Conservation (phyloP, 192 early-diverging fungal species). For the Coemansia sp. region DNA sequence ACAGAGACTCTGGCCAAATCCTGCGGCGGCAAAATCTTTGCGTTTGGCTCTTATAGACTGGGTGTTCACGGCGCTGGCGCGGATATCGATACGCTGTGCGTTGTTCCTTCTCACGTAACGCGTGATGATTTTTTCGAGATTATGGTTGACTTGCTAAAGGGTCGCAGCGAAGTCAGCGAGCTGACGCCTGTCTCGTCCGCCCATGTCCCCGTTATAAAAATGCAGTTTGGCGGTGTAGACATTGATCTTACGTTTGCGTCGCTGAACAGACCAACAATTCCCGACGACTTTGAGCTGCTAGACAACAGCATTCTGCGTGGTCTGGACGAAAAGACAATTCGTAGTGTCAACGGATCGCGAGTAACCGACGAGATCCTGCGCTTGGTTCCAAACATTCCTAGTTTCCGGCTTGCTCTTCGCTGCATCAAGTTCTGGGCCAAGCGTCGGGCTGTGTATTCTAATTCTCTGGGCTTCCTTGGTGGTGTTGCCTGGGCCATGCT, state of each 20-base stretch:
- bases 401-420: slow-evolving; percentile 87
- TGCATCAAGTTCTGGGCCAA: slow-evolving; percentile 98
- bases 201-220: slow-evolving; percentile 93
- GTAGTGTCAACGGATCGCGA: slow-evolving; percentile 91
- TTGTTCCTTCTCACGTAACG: slow-evolving; percentile 84
- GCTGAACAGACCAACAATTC: slow-evolving; percentile 71
- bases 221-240: slow-evolving; percentile 86
- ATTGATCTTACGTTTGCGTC: slow-evolving; percentile 94
- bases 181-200: slow-evolving; percentile 84
- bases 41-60: slow-evolving; percentile 93
- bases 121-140: slow-evolving; percentile 90
- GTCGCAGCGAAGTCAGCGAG: slow-evolving; percentile 81
- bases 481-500: slow-evolving; percentile 99
- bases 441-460: slow-evolving; percentile 88
- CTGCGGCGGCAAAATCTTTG: slow-evolving; percentile 94
- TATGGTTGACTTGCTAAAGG: slow-evolving; percentile 84
- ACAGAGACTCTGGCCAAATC: slow-evolving; percentile 82
- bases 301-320: slow-evolving; percentile 84
- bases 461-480: slow-evolving; percentile 97
- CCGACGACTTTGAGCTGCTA: slow-evolving; percentile 80
- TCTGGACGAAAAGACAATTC: slow-evolving; percentile 84
- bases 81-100: slow-evolving; percentile 99
- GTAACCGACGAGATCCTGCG: slow-evolving; percentile 96
- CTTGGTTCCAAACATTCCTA: slow-evolving; percentile 86
- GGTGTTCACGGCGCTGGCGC: slow-evolving; percentile 91